Conservation (phyloP, 2,329 filamentous ascomycete species). For the Elsinoe perseae region DNA sequence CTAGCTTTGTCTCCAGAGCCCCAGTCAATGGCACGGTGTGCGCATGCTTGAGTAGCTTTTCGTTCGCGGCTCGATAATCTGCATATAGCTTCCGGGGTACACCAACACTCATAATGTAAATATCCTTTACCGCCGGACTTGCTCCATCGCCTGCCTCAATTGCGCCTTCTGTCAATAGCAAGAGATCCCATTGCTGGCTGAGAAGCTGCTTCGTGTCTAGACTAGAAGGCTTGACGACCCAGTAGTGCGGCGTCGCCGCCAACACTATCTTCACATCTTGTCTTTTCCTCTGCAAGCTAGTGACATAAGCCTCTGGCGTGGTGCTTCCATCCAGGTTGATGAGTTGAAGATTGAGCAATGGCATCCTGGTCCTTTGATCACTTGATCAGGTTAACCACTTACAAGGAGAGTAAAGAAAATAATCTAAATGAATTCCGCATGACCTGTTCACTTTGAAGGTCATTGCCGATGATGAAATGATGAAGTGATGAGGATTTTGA, state of each 20-base stretch:
- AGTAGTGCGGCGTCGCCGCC: constrained; percentile 38
- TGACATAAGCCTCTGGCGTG: constrained; percentile 35
- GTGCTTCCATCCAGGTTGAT: constrained; percentile 33
- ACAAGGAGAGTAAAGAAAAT: background rate
- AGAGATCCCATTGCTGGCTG: constrained; percentile 41
- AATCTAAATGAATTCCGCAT: background rate
- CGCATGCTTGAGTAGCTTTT: constrained; percentile 33
- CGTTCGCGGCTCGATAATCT: constrained; percentile 33
- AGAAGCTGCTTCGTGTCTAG: constrained; percentile 38
- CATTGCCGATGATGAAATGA: constrained; percentile 8
- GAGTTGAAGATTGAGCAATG: constrained; percentile 43
- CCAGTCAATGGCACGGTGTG: constrained; percentile 30
- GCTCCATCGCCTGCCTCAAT: constrained; percentile 18
- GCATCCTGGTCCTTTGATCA: constrained; percentile 33
- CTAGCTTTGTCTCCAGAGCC: constrained; percentile 25
- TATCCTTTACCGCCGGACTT: constrained; percentile 21
- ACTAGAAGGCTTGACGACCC: constrained; percentile 42
- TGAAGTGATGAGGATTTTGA: background rate
- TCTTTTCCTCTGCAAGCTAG: constrained; percentile 28
- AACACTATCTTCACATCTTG: constrained; percentile 36
- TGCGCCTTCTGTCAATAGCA: constrained; percentile 34
- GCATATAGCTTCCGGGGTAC: constrained; percentile 38
- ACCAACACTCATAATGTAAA: constrained; percentile 34
- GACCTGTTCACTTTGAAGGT: background rate
- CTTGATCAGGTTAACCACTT: background rate